A percentile compares a stretch with the other conserved stretches of the same genome.
Conservation (phyloP, 306 rosid genomes). For the Benincasa hispida region DNA sequence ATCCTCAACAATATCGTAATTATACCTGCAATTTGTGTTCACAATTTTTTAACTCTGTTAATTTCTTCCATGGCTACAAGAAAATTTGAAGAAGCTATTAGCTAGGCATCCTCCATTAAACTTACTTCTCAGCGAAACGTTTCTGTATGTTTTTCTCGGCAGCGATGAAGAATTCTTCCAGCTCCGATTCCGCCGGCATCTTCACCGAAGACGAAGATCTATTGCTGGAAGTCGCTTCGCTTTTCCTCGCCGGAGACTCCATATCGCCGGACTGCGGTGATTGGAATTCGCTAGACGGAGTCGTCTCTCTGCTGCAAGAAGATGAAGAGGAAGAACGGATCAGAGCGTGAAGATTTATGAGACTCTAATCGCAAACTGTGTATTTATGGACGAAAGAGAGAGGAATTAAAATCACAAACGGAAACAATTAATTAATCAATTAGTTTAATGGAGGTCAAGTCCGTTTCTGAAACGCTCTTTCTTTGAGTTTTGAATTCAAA, state of each 20-base stretch:
- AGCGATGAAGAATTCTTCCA: conserved; percentile 63
- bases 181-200: conserved; percentile 51
- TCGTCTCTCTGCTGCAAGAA: conserved; percentile 53
- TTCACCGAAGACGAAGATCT: conserved; percentile 15
- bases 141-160: conserved; percentile 57
- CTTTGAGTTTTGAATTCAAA: conserved; percentile 22
- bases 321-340: neutral
- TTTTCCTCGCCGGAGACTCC: conserved; percentile 21
- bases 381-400: neutral
- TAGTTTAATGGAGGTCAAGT: conserved; percentile 4
- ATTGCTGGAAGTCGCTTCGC: conserved; percentile 27
- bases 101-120: neutral
- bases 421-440: neutral
- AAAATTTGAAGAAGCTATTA: neutral
- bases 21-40: conserved; percentile 45
- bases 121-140: conserved; percentile 51
- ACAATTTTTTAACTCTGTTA: neutral
- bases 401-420: conserved; percentile 7
- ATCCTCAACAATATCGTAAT: conserved; percentile 63
- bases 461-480: conserved; percentile 1
- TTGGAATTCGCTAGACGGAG: conserved; percentile 29
- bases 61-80: neutral
- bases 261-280: conserved; percentile 25
- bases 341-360: neutral
- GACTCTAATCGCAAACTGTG: neutral